A percentile compares a stretch with the other conserved stretches of the same genome.
phyloP scores from a whole-genome alignment of 108 stramenopile species.

The Thalassiosira profunda region DNA sequence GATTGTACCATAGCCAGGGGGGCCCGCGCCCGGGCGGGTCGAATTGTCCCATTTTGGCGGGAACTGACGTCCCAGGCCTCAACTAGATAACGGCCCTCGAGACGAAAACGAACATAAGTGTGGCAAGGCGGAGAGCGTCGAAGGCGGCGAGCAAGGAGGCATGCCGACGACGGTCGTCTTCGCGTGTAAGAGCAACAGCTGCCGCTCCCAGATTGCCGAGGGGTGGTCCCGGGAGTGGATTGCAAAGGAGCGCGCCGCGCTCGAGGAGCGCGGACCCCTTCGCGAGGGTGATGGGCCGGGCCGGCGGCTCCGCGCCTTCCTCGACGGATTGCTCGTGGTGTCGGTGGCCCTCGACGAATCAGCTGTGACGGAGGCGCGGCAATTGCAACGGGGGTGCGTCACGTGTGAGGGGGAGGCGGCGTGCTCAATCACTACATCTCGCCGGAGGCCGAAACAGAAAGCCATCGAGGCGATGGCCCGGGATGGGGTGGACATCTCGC shows the following conservation, averaged over 20 bases:
- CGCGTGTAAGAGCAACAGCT: constrained; percentile 56
- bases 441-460: constrained; percentile 33
- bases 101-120: not conserved
- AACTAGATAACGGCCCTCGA: no score
- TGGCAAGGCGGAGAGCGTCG: not conserved
- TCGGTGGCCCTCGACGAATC: constrained; percentile 48
- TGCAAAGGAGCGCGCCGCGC: constrained; percentile 9
- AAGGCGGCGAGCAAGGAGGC: not conserved
- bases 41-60: no score
- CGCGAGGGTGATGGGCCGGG: constrained; percentile 1
- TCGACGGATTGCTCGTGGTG: constrained; percentile 26
- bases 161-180: constrained; percentile 48
- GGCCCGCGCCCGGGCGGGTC: no score
- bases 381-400: not conserved
- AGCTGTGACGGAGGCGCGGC: not conserved
- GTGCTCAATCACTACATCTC: constrained; percentile 1
- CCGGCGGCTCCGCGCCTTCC: constrained; percentile 16
- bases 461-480: constrained; percentile 48
- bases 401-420: constrained; percentile 37
- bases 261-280: not conserved
- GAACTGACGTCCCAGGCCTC: no score
- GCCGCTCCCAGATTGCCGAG: constrained; percentile 58
- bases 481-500: constrained; percentile 55
- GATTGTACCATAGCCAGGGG: no score
- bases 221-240: constrained; percentile 55